Conservation (phyloP, 148 eudicot genomes). For the Selenicereus undatus region DNA sequence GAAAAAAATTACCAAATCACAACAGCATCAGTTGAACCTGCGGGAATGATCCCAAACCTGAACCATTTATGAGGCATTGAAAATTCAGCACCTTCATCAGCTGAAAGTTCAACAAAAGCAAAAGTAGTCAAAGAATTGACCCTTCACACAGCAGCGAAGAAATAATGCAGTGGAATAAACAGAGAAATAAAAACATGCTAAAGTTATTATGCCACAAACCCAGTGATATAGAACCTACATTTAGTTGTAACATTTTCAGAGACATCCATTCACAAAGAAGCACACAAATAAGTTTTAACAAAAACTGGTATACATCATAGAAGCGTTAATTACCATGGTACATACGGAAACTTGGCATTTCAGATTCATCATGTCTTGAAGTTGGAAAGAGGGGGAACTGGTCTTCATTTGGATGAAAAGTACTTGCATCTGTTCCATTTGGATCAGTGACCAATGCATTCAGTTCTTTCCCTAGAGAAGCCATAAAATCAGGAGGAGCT, state of each 20-base stretch:
- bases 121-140: slow-evolving; percentile 18
- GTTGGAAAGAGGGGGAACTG: slow-evolving; percentile 53
- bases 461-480: slow-evolving; percentile 31
- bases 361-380: slow-evolving; percentile 37
- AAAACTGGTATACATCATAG: slow-evolving; percentile 16
- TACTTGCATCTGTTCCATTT: slow-evolving; percentile 37
- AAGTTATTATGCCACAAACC: background rate
- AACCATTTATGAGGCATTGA: slow-evolving; percentile 70
- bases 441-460: slow-evolving; percentile 30
- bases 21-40: slow-evolving; percentile 97
- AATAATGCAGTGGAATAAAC: background rate
- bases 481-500: slow-evolving; percentile 54
- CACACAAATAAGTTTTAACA: slow-evolving; percentile 10
- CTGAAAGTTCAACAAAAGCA: slow-evolving; percentile 24
- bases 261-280: slow-evolving; percentile 21
- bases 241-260: slow-evolving; percentile 40
- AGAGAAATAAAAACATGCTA: background rate
- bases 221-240: slow-evolving; percentile 18
- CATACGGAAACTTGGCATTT: slow-evolving; percentile 45
- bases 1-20: slow-evolving; percentile 69
- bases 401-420: slow-evolving; percentile 40
- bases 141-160: background rate
- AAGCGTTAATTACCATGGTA: slow-evolving; percentile 19
- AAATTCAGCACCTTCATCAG: slow-evolving; percentile 50
- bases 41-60: slow-evolving; percentile 90